These are phyloP conservation scores for Wickerhamiella bombiphila DNA, from an alignment of 805 yeast species.

Conservation along the genomic window DNA sequence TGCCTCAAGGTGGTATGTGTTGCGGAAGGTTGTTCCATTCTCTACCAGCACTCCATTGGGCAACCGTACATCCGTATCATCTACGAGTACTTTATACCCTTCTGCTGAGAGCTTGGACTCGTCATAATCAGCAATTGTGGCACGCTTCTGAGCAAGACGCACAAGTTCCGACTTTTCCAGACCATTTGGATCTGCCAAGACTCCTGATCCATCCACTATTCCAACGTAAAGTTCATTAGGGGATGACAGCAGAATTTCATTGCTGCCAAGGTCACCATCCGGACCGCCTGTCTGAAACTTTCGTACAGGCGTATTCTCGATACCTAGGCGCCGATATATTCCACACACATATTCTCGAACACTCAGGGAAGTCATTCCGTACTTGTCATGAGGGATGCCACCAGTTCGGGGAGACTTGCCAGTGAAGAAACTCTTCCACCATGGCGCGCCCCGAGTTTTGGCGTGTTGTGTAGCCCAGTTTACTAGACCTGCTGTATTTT, in stretches of 20 bases:
- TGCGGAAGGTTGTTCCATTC: conserved; percentile 82
- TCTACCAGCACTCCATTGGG: conserved; percentile 66
- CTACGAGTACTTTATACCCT: conserved; percentile 76
- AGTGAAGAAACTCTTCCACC: conserved; percentile 98
- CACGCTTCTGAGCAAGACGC: conserved; percentile 63
- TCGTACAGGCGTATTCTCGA: conserved; percentile 42
- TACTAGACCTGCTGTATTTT: conserved; percentile 88
- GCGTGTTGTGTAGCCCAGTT: conserved; percentile 98
- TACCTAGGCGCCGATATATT: conserved; percentile 61
- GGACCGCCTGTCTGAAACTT: conserved; percentile 98
- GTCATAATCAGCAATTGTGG: conserved; percentile 60
- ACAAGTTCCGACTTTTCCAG: conserved; percentile 64
- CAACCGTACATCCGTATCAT: conserved; percentile 61
- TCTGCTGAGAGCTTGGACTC: conserved; percentile 45
- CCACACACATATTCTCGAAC: conserved; percentile 85
- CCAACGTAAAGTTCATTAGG: conserved; percentile 68
- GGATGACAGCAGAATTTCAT: conserved; percentile 71
- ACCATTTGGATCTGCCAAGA: conserved; percentile 81
- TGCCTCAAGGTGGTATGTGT: conserved; percentile 68
- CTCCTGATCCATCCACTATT: conserved; percentile 92
- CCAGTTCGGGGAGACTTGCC: conserved; percentile 87
- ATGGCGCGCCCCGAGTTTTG: conserved; percentile 76
- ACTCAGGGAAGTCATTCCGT: conserved; percentile 94
- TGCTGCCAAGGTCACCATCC: conserved; percentile 94
- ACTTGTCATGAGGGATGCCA: conserved; percentile 96